A percentile compares a stretch with the other conserved stretches of the same genome.
Evolutionary conservation across 768 basidiomycete genomes (phyloP).

Genomic region (Cystobasidium ongulense): DNA sequence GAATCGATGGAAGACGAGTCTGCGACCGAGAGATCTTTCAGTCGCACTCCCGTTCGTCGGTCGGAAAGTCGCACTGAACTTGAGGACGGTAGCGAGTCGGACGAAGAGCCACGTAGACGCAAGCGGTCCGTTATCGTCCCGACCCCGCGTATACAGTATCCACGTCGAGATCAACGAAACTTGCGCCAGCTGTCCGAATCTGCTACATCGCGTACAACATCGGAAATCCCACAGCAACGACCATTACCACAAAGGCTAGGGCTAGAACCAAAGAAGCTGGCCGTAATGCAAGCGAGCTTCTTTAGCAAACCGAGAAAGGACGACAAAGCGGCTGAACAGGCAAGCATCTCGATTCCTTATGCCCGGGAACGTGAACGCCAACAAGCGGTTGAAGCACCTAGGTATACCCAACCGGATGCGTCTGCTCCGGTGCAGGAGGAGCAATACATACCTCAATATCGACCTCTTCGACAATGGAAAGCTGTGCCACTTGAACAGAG

Average conservation of each 20-base stretch:
- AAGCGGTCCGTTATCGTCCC: slow-evolving; percentile 26
- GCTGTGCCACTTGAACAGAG: slow-evolving; percentile 48
- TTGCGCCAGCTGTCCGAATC: background rate
- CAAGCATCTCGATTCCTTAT: background rate
- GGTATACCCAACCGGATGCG: background rate
- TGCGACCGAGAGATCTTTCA: background rate
- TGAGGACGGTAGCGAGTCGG: background rate
- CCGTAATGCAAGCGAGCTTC: slow-evolving; percentile 84
- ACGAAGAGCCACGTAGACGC: background rate
- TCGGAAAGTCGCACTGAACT: background rate
- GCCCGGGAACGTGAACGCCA: slow-evolving; percentile 56
- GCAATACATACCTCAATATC: slow-evolving; percentile 26
- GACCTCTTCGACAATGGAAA: slow-evolving; percentile 32
- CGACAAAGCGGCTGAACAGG: background rate
- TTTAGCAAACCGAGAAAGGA: slow-evolving; percentile 48
- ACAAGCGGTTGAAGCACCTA: background rate
- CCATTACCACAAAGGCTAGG: slow-evolving; percentile 55
- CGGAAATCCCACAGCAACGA: background rate
- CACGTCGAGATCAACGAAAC: background rate
- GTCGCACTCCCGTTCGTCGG: slow-evolving; percentile 8
- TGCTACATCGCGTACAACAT: background rate
- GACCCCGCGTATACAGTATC: background rate
- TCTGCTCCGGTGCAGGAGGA: background rate
- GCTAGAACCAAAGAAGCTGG: slow-evolving; percentile 77
- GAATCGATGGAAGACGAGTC: slow-evolving; percentile 25